phyloP scores from a whole-genome alignment of 495 filamentous ascomycete genomes.

The Chlorociboria aeruginascens region DNA sequence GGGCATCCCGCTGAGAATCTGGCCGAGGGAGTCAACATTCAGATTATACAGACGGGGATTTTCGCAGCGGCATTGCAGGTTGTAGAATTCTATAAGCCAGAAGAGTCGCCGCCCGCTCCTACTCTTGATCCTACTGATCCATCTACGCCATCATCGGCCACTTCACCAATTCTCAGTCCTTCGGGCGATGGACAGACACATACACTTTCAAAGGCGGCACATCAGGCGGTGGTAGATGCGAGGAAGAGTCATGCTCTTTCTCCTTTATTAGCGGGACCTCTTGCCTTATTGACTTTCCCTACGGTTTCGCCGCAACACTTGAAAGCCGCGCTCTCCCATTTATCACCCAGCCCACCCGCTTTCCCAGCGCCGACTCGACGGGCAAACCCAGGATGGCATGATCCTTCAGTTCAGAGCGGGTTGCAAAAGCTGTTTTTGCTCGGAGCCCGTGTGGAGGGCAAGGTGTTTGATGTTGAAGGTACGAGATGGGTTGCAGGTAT shows the following conservation, averaged over 20 bases:
- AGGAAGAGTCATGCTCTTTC: constrained; percentile 40
- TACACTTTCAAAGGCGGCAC: constrained; percentile 59
- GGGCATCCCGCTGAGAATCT: constrained; percentile 30
- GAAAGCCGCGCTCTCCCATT: constrained; percentile 60
- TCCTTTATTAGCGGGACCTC: constrained; percentile 69
- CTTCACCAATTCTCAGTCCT: constrained; percentile 19
- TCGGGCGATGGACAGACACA: constrained; percentile 51
- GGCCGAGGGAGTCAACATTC: constrained; percentile 54
- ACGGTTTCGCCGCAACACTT: constrained; percentile 71
- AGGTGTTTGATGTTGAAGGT: constrained; percentile 70
- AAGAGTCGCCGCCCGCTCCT: not conserved
- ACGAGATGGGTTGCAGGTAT: constrained; percentile 80
- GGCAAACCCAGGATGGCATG: constrained; percentile 69
- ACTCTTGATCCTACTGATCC: constrained; percentile 12
- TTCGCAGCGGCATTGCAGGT: constrained; percentile 74
- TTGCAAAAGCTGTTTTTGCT: constrained; percentile 78
- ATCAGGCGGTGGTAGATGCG: constrained; percentile 42
- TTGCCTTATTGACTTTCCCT: constrained; percentile 73
- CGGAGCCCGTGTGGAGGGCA: constrained; percentile 69
- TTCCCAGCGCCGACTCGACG: constrained; percentile 69
- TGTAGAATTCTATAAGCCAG: constrained; percentile 73
- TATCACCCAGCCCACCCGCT: constrained; percentile 52
- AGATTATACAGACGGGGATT: constrained; percentile 77
- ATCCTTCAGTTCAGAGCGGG: constrained; percentile 60
- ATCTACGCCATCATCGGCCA: constrained; percentile 30